Base-by-base conservation (phyloP, 768 basidiomycete species). In the Tricholomella constricta region DNA sequence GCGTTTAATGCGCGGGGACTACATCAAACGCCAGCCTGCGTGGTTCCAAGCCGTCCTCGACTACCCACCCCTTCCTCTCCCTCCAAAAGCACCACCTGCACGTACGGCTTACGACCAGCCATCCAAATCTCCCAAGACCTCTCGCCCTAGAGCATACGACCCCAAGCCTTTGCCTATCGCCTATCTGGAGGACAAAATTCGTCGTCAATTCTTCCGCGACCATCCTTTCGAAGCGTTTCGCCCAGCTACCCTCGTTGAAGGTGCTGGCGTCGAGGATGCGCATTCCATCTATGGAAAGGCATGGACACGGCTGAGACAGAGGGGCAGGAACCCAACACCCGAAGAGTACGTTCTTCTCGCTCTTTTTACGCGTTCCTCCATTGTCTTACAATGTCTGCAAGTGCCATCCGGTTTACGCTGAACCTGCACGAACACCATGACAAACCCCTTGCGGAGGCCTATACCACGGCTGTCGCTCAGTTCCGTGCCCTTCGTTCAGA, bases 171-270 rank as follows among this genome's bases (percentile, higher is more conserved):
- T 80, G 42, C 79, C 81, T 10, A 79, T 98, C 45, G 75, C 77
- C 48, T 97, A 94, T 66, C 53, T 89, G 35, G 93, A 96, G 65
- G 97, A 99, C 68, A 77, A 81, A 56, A 75, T 98, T 52, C 85
- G 97, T 31, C 78, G 84, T 49, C 91, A 91, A 67, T 98, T 99
- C 78, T 98, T 95, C 76, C 77, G 78, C 36, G 97, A 99, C 74
- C 95, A 97, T 67, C 94, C 97, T 6, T 97, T 97, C 65, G 95
- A 99, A 72, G 88, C 93, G 2, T 90, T 95, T 70, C 79, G 95
- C 37, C 85, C 93, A 2, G 76, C 78, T 8, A 85, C 81, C 10
- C 67, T 99, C 46, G 82, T 91, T 0, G 97, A 99, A 71, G 78
- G 77, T 14, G 83, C 75, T 17, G 68, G 66, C 15, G 75, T 91